Evolutionary conservation across 2,329 filamentous ascomycete genomes (phyloP), one percentile per base, ranked within the genome.

Genomic region (Penicillium concentricum): DNA sequence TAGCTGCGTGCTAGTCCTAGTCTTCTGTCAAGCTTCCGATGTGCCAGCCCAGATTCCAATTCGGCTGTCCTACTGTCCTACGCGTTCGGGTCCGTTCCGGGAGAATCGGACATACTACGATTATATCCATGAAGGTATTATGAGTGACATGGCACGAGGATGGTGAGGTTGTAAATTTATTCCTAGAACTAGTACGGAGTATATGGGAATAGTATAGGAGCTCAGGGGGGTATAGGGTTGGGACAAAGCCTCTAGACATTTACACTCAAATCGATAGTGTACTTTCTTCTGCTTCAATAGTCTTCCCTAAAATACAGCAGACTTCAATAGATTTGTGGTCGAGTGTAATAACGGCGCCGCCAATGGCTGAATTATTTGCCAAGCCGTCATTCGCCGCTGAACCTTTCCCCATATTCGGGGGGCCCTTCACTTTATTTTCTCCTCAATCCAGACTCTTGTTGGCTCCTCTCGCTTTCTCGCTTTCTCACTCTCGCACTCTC

Each of bases 361-460:
- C 44, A 62, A 56, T 65, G 60, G 60, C 57, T 42, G 56, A 51
- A 28, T 13, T 39, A 35, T 20, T 47, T 64, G 70, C 69, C 66
- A 70, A 72, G 69, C 67, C 65, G 44, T 64, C 62, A 65, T 51
- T 66, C 58, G 59, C 63, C 56, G 67, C 61, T 59, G 61, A 61
- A 61, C 55, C 59, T 64, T 69, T 71, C 69, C 67, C 69, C 69
- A 70, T 68, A 68, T 68, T 67, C 60, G 58, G 59, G 48, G 30
- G 12, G n/a, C n/a, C 39, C 34, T 49, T 42, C 49, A 66, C 51
- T 53, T 70, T 55, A 53, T 52, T 56, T 58, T 68, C 44, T 49
- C 59, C 57, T 60, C 62, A 22, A 44, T 62, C n/a, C 34, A 51
- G 3, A 35, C 52, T 34, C 48, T 60, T 35, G 32, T 16, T 9